Percentiles rank a stretch among this genome's conserved stretches.
phyloP scores from a whole-genome alignment of 768 basidiomycete species.

The Amanita rubescens region DNA sequence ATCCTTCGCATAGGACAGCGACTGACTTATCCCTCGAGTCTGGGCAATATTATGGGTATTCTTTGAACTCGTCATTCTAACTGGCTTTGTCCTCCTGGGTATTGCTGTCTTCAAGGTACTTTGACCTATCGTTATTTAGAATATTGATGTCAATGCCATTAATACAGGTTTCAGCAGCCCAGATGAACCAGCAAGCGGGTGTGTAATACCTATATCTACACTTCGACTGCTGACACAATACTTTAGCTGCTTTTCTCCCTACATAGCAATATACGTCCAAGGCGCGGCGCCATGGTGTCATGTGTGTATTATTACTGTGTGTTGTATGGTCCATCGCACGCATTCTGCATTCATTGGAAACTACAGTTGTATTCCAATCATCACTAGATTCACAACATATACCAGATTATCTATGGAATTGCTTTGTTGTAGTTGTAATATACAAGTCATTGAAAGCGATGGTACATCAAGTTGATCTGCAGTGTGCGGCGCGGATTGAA shows the following conservation, averaged over 20 bases:
- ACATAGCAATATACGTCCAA: conserved; percentile 1
- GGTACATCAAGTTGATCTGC: background rate
- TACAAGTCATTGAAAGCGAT: background rate
- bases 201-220: conserved; percentile 7
- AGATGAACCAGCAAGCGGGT: conserved; percentile 75
- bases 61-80: conserved; percentile 68
- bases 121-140: background rate
- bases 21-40: conserved; percentile 34
- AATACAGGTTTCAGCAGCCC: conserved; percentile 22
- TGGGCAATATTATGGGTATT: conserved; percentile 86
- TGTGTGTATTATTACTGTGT: too few species aligned
- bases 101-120: conserved; percentile 76
- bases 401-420: too few species aligned
- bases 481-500: too few species aligned
- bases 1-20: background rate
- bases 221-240: conserved; percentile 3
- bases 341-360: too few species aligned
- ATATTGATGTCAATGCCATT: background rate
- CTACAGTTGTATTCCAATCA: too few species aligned
- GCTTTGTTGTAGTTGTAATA: too few species aligned
- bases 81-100: conserved; percentile 75
- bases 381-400: too few species aligned
- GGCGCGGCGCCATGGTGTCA: too few species aligned
- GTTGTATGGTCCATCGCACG: background rate
- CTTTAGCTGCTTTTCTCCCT: conserved; percentile 8